Conservation (phyloP, 148 eudicot genomes). For the Polygonum maritimum region DNA sequence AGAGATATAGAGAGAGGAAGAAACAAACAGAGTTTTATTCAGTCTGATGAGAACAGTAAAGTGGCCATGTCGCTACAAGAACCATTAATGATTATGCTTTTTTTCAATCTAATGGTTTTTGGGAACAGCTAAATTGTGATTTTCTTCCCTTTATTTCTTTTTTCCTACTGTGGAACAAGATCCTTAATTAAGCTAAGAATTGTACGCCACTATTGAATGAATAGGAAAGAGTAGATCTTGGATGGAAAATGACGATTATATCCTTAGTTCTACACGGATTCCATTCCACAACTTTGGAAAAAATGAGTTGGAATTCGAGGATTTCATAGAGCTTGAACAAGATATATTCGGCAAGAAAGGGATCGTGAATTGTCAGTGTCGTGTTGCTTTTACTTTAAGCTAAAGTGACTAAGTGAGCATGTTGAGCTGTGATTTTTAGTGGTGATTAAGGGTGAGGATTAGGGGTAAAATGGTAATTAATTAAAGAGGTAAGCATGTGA, state of each 20-base stretch:
- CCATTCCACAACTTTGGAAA: not conserved
- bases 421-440: not conserved
- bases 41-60: not conserved
- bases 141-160: not conserved
- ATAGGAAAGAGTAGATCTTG: not conserved
- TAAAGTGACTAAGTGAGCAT: not conserved
- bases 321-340: not conserved
- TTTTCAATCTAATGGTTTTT: not conserved
- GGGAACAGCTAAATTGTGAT: not conserved
- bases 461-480: slow-evolving; percentile 2
- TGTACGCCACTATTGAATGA: not conserved
- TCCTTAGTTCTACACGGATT: not conserved
- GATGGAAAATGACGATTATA: not conserved
- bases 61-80: not conserved
- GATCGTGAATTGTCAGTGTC: not conserved
- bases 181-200: not conserved
- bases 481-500: not conserved
- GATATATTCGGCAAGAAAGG: not conserved
- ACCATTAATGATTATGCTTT: not conserved
- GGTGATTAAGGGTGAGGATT: not conserved
- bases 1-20: not conserved
- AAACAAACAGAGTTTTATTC: not conserved
- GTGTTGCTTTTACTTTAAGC: slow-evolving; percentile 4
- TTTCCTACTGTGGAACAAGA: not conserved
- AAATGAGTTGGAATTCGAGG: not conserved